A percentile compares a stretch with the other conserved stretches of the same genome.
phyloP scores from a whole-genome alignment of 164 flowering plant species.

The Vitis vinifera region DNA sequence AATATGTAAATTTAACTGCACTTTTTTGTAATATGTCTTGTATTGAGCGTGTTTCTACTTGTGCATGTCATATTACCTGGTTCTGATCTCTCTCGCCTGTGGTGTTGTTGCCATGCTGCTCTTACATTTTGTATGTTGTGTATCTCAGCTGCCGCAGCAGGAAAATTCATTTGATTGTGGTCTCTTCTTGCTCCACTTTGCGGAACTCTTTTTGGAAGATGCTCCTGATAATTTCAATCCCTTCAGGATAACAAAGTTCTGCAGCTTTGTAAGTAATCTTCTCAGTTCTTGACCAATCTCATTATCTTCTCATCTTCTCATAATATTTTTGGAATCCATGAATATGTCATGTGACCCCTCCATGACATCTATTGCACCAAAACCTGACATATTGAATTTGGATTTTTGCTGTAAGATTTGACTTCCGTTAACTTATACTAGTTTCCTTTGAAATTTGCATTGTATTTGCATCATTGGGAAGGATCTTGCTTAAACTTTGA shows the following conservation, averaged over 20 bases:
- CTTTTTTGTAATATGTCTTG: background rate
- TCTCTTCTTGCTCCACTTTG: conserved; percentile 94
- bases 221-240: conserved; percentile 73
- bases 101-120: background rate
- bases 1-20: background rate
- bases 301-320: background rate
- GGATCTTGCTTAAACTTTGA: too few species aligned
- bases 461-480: too few species aligned
- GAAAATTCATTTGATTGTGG: conserved; percentile 95
- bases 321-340: background rate
- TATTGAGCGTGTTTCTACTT: background rate
- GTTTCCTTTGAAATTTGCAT: too few species aligned
- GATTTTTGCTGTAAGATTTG: too few species aligned
- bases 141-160: conserved; percentile 86
- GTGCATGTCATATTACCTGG: background rate
- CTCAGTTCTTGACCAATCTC: background rate
- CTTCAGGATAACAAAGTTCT: conserved; percentile 51
- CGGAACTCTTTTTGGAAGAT: conserved; percentile 75
- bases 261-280: conserved; percentile 69
- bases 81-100: background rate
- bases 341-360: too few species aligned
- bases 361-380: too few species aligned
- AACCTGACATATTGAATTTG: too few species aligned
- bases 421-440: too few species aligned
- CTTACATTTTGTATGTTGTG: conserved; percentile 14